Evolutionary conservation across 495 filamentous ascomycete species (phyloP), one percentile per base, ranked within the genome.

Genomic region (Amniculicola lignicola): DNA sequence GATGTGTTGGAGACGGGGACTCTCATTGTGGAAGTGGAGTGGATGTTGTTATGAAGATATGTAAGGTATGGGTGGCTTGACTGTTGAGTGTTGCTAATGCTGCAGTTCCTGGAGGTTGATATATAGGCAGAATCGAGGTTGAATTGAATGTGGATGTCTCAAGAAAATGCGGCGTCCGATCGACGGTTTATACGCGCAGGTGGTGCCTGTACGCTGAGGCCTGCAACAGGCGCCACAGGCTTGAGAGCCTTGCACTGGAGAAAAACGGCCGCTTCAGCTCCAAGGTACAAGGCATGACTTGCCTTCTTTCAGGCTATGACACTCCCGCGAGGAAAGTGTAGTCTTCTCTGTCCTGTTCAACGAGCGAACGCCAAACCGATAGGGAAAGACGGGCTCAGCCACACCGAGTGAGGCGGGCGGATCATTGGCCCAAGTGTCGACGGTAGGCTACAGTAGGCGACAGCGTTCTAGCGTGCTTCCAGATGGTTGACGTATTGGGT

Each of bases 221-320:
- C 54, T 50, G 19, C 29, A 21, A 33, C 27, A 50, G 46, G 23
- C 49, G 50, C 48, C 48, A 54, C 49, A 2, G 21, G 14, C 4
- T 24, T 27, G 24, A 54, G 21, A n/a, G 57, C 57, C 57, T 54
- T 37, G 35, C n/a, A n/a, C n/a, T n/a, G n/a, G n/a, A n/a, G n/a
- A n/a, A 21, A 21, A 15, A 7, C 3, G 31, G 43, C 11, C 42
- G 4, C 28, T n/a, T 41, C 48, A 40, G 38, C 42, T 31, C 50
- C 42, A 54, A 38, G 18, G 36, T 36, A 51, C 54, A n/a, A 40
- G 46, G 44, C 40, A 27, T 19, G 2, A 15, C n/a, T 53, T 54
- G 57, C 57, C 57, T 54, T 21, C 23, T 41, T 47, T n/a, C 39
- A 47, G 56, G 56, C 49, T 44, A 52, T 60, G 49, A 60, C 45